Evolutionary conservation across 768 basidiomycete species (phyloP).

Genomic region (Cytidiella melzeri): DNA sequence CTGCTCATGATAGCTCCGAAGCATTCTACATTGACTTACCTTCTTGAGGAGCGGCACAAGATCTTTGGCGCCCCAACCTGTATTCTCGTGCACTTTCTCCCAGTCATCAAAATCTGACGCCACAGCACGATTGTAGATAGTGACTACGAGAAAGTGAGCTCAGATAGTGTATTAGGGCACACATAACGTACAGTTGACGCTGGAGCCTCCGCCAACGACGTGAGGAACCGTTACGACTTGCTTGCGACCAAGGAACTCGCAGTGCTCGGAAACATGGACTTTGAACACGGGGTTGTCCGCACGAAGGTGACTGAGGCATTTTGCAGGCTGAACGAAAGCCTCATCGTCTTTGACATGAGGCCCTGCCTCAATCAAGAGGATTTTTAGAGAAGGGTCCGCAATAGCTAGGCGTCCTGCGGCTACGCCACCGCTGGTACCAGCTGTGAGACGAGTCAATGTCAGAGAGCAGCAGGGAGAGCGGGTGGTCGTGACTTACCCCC

Average conservation of each 20-base stretch:
- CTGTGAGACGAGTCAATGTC: conserved; percentile 2
- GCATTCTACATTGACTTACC: conserved; percentile 27
- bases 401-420: conserved; percentile 46
- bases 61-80: conserved; percentile 56
- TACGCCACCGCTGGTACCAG: conserved; percentile 48
- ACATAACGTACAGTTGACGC: conserved; percentile 46
- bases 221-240: conserved; percentile 38
- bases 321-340: conserved; percentile 46
- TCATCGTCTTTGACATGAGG: conserved; percentile 39
- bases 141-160: conserved; percentile 21
- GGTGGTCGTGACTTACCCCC: conserved; percentile 18
- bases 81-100: conserved; percentile 43
- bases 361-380: conserved; percentile 57
- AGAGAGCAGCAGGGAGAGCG: background rate
- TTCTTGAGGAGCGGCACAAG: conserved; percentile 56
- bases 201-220: conserved; percentile 54
- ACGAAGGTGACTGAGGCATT: conserved; percentile 36
- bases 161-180: conserved; percentile 15
- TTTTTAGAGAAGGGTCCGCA: conserved; percentile 46
- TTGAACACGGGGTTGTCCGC: conserved; percentile 36
- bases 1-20: too few species aligned
- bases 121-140: conserved; percentile 52
- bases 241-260: conserved; percentile 38
- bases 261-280: conserved; percentile 31
- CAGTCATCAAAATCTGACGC: conserved; percentile 67